phyloP scores from a whole-genome alignment of 1,284 basidiomycete genomes.

The Marasmius sp. region DNA sequence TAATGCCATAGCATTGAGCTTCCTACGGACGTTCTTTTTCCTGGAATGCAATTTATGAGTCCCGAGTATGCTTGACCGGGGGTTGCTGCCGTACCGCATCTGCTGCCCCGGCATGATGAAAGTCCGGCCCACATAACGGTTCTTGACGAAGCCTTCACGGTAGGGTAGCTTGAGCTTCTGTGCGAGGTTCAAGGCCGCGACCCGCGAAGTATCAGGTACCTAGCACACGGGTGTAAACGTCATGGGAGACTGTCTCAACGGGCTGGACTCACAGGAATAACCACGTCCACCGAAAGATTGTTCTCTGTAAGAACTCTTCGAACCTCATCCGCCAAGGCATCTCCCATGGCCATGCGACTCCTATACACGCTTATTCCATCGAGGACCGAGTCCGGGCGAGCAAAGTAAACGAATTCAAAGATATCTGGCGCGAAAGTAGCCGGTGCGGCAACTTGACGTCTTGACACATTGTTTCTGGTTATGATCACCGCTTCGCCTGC shows the following conservation, averaged over 20 bases:
- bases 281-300: constrained; percentile 83
- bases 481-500: constrained; percentile 96
- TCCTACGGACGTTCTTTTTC: constrained; percentile 93
- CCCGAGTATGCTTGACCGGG: neutral
- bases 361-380: constrained; percentile 98
- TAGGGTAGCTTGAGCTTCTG: constrained; percentile 92
- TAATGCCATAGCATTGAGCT: constrained; percentile 99
- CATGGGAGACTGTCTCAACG: neutral
- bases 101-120: constrained; percentile 99
- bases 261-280: constrained; percentile 79
- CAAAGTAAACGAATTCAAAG: constrained; percentile 99
- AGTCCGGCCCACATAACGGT: constrained; percentile 96
- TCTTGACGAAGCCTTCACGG: constrained; percentile 98
- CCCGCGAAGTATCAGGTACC: constrained; percentile 96
- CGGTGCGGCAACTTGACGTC: constrained; percentile 71
- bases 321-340: constrained; percentile 89
- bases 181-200: constrained; percentile 94
- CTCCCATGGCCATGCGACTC: constrained; percentile 99
- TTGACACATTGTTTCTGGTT: constrained; percentile 74
- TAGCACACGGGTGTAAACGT: constrained; percentile 26
- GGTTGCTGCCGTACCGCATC: constrained; percentile 56
- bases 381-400: constrained; percentile 95
- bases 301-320: constrained; percentile 70
- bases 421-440: constrained; percentile 95
- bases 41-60: constrained; percentile 35